These are phyloP conservation scores for Dendrocalamus sinicus DNA, from an alignment of 176 grass and related monocot genomes.

Conservation along the genomic window DNA sequence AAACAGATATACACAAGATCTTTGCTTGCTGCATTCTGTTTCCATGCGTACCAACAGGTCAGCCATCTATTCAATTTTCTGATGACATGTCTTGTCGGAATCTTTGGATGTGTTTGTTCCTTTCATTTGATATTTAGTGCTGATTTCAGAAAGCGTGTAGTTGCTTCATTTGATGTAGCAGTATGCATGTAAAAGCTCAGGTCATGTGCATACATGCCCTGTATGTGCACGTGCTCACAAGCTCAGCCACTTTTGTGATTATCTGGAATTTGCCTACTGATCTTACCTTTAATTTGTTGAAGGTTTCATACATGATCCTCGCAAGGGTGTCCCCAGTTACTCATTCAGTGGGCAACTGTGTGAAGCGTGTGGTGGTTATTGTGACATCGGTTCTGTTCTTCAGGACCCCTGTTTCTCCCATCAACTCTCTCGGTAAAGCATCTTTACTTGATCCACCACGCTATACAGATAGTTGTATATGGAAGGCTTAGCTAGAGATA, in stretches of 20 bases:
- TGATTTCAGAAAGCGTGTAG: not conserved
- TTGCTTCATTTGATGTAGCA: slow-evolving; percentile 18
- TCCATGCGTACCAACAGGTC: slow-evolving; percentile 98
- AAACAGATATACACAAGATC: slow-evolving; percentile 74
- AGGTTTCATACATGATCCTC: slow-evolving; percentile 98
- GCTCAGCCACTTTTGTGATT: not conserved
- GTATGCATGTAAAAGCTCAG: not conserved
- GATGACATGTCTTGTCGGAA: not conserved
- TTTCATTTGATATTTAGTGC: not conserved
- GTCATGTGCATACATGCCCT: not conserved
- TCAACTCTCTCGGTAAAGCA: slow-evolving; percentile 80
- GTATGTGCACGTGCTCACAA: not conserved
- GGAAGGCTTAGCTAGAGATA: not conserved
- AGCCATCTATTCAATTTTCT: slow-evolving; percentile 1
- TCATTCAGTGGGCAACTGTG: slow-evolving; percentile 94
- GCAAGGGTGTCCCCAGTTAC: slow-evolving; percentile 89
- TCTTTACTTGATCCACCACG: not conserved
- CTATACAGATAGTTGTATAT: not conserved
- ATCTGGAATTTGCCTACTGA: not conserved
- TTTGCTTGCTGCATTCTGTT: slow-evolving; percentile 78
- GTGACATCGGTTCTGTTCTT: slow-evolving; percentile 96
- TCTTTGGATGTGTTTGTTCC: slow-evolving; percentile 1
- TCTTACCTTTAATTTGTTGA: slow-evolving; percentile 22
- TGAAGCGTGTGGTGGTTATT: slow-evolving; percentile 92
- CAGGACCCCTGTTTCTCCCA: slow-evolving; percentile 84